Evolutionary conservation across 768 basidiomycete genomes (phyloP).

Genomic region (Sistotremastrum niveocremeum): DNA sequence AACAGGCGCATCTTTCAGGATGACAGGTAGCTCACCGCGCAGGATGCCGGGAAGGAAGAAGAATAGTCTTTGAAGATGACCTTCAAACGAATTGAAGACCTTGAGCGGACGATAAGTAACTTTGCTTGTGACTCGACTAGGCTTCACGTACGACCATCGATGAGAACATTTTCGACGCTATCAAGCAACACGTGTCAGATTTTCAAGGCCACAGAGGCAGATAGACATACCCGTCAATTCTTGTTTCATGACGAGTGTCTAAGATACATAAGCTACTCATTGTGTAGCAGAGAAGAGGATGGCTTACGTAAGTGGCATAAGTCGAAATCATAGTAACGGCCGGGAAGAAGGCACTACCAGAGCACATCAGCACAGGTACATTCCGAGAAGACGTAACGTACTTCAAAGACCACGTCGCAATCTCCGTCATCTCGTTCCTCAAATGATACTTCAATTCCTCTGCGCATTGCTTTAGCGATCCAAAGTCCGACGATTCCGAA

Average conservation of each 20-base stretch:
- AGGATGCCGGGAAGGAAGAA: conserved; percentile 18
- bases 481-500: conserved; percentile 19
- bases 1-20: conserved; percentile 17
- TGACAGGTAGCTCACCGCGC: conserved; percentile 17
- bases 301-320: conserved; percentile 42
- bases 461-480: conserved; percentile 22
- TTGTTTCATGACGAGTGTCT: conserved; percentile 25
- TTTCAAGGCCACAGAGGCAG: conserved; percentile 1
- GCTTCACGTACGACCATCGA: conserved; percentile 12
- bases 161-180: conserved; percentile 26
- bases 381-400: conserved; percentile 13
- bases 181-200: not conserved
- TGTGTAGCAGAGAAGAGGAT: not conserved
- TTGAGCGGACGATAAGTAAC: too few species aligned
- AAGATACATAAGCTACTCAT: not conserved
- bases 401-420: conserved; percentile 32
- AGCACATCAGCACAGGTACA: not conserved
- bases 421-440: conserved; percentile 35
- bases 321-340: conserved; percentile 52
- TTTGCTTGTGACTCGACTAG: conserved; percentile 4
- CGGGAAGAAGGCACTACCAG: conserved; percentile 41
- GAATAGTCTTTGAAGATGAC: conserved; percentile 29
- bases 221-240: conserved; percentile 18
- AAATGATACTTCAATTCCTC: conserved; percentile 43
- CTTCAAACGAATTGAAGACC: conserved; percentile 49